Conservation (phyloP, 1,139 yeast genomes). For the Lodderomyces oxycetoniae region DNA sequence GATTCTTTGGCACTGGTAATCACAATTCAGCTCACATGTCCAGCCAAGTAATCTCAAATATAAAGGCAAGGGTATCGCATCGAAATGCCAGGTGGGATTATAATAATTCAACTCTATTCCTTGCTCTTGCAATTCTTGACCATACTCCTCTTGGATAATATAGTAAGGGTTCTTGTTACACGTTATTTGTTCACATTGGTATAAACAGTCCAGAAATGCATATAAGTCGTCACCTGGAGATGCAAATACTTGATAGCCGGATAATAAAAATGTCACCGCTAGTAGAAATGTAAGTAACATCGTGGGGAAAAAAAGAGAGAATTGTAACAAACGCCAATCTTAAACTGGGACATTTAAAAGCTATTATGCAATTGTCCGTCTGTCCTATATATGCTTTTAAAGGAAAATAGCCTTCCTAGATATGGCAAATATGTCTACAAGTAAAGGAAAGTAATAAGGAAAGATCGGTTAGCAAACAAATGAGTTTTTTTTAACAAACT, state of each 20-base stretch:
- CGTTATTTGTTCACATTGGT: conserved; percentile 50
- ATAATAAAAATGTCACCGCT: not conserved
- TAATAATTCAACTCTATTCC: conserved; percentile 24
- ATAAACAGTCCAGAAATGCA: conserved; percentile 62
- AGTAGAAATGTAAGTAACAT: not conserved
- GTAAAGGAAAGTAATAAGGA: no score
- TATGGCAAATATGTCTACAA: no score
- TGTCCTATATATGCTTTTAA: no score
- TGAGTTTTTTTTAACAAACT: no score
- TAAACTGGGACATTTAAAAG: no score
- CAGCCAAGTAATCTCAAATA: conserved; percentile 54
- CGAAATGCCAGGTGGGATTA: conserved; percentile 33
- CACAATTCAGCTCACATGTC: conserved; percentile 83
- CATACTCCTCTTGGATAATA: conserved; percentile 23
- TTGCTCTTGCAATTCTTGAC: conserved; percentile 10
- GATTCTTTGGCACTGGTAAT: conserved; percentile 81
- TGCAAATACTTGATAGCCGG: conserved; percentile 23
- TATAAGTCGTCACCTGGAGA: conserved; percentile 78
- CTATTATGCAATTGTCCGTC: no score
- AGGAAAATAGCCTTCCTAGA: no score
- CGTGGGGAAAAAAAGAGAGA: not conserved
- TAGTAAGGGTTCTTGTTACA: conserved; percentile 34
- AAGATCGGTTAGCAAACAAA: no score
- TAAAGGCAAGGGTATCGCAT: conserved; percentile 34
- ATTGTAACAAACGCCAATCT: not conserved